A percentile compares a stretch with the other conserved stretches of the same genome.
These are phyloP conservation scores for Meyerozyma athensensis DNA, from an alignment of 1,139 yeast genomes.

Conservation along the genomic window DNA sequence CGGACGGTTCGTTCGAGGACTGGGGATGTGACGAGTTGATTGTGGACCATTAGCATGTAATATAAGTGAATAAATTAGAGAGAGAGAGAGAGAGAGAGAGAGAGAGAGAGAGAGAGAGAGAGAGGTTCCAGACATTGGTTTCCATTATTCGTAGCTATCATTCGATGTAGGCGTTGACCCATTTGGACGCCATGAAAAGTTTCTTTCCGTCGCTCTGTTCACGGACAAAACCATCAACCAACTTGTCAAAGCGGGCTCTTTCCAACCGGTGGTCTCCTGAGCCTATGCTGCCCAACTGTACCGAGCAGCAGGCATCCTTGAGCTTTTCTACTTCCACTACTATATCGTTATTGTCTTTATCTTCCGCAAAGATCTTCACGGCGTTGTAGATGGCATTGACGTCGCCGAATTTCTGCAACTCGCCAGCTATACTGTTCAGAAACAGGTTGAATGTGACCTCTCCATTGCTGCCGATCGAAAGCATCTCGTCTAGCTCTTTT, in stretches of 20 bases:
- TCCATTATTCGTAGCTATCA: conserved; percentile 11
- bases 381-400: conserved; percentile 59
- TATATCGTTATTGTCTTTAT: conserved; percentile 24
- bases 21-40: conserved; percentile 99
- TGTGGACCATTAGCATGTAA: conserved; percentile 57
- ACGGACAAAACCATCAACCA: conserved; percentile 53
- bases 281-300: conserved; percentile 39
- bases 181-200: conserved; percentile 51
- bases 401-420: conserved; percentile 55
- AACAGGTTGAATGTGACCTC: conserved; percentile 63
- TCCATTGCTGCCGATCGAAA: conserved; percentile 24
- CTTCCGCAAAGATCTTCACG: conserved; percentile 52
- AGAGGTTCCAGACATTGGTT: conserved; percentile 1
- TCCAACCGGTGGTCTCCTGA: conserved; percentile 49
- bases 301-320: conserved; percentile 45
- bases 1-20: conserved; percentile 96
- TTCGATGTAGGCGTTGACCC: conserved; percentile 54
- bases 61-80: background rate
- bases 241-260: conserved; percentile 45
- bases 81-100: background rate
- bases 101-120: background rate
- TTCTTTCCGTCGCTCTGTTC: conserved; percentile 55
- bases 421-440: conserved; percentile 61
- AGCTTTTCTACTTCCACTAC: conserved; percentile 48
- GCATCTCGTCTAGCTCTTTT: conserved; percentile 45